phyloP scores from a whole-genome alignment of 257 asterid species.

The Orobanche coerulescens region DNA sequence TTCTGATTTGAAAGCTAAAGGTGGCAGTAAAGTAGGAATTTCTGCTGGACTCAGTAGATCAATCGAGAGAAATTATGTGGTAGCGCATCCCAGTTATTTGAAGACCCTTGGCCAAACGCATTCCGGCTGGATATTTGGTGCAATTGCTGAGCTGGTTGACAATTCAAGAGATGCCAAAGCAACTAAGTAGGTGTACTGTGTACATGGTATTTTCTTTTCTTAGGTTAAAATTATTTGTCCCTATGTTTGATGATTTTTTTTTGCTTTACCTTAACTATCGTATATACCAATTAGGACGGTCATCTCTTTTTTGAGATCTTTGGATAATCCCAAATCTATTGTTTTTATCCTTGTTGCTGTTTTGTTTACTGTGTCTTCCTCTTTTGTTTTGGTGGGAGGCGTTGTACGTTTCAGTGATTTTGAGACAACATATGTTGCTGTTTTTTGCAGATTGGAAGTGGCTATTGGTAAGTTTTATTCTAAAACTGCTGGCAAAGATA shows the following conservation, averaged over 20 bases:
- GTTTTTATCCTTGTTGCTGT: neutral
- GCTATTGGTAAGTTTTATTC: conserved; percentile 40
- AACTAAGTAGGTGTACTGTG: conserved; percentile 44
- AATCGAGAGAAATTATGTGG: conserved; percentile 39
- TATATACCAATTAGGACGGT: neutral
- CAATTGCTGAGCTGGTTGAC: conserved; percentile 81
- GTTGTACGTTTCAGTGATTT: conserved; percentile 1
- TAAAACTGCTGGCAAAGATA: conserved; percentile 34
- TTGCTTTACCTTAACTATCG: neutral
- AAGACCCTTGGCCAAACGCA: conserved; percentile 73
- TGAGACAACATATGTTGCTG: conserved; percentile 13
- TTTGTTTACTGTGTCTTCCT: neutral
- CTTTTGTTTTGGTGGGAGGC: neutral
- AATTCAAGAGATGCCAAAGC: conserved; percentile 81
- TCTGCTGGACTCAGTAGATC: conserved; percentile 20
- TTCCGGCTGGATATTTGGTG: conserved; percentile 85
- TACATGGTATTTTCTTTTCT: conserved; percentile 13
- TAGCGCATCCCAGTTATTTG: conserved; percentile 64
- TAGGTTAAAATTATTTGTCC: neutral
- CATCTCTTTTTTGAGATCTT: neutral
- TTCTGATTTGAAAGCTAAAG: conserved; percentile 25
- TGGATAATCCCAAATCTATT: neutral
- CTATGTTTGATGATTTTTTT: neutral
- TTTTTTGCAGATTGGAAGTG: conserved; percentile 46
- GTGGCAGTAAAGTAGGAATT: conserved; percentile 23